Evolutionary conservation across 2,329 filamentous ascomycete species (phyloP).

Genomic region (Fusarium buharicum): DNA sequence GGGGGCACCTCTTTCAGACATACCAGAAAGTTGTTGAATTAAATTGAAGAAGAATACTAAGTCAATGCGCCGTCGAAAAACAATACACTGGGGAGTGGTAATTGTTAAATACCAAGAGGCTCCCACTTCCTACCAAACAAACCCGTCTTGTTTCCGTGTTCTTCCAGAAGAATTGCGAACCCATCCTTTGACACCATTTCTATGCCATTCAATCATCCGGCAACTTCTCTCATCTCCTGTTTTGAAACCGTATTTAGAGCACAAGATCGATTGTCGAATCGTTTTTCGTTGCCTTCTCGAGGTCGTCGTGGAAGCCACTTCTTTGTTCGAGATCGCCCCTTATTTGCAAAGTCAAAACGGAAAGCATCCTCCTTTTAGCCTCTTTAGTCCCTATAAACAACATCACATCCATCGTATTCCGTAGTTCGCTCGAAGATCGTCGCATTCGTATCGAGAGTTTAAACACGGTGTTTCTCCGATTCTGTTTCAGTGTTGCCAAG

Average conservation of each 20-base stretch:
- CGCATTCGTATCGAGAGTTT: constrained; percentile 32
- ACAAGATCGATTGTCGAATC: constrained; percentile 2
- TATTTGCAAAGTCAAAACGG: constrained; percentile 21
- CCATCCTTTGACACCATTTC: constrained; percentile 48
- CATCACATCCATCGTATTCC: constrained; percentile 19
- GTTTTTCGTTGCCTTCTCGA: constrained; percentile 13
- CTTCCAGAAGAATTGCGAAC: constrained; percentile 46
- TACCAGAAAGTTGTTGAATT: constrained; percentile 26
- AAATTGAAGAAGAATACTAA: constrained; percentile 38
- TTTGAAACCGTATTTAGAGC: constrained; percentile 18
- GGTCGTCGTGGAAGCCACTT: constrained; percentile 1
- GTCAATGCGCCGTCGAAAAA: constrained; percentile 44
- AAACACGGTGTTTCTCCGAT: constrained; percentile 59
- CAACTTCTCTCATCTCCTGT: constrained; percentile 16
- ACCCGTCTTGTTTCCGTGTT: constrained; percentile 39
- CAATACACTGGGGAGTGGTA: constrained; percentile 35
- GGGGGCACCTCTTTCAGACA: not conserved
- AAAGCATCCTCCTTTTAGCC: constrained; percentile 38
- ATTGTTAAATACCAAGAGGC: constrained; percentile 27
- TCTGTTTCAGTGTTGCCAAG: constrained; percentile 46
- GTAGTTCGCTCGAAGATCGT: constrained; percentile 26
- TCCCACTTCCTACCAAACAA: constrained; percentile 38
- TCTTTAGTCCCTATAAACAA: constrained; percentile 18
- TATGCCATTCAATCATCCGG: constrained; percentile 41
- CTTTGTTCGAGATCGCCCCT: constrained; percentile 5